These are phyloP conservation scores for Gossypium anomalum DNA, from an alignment of 345 rosid genomes.

Conservation along the genomic window DNA sequence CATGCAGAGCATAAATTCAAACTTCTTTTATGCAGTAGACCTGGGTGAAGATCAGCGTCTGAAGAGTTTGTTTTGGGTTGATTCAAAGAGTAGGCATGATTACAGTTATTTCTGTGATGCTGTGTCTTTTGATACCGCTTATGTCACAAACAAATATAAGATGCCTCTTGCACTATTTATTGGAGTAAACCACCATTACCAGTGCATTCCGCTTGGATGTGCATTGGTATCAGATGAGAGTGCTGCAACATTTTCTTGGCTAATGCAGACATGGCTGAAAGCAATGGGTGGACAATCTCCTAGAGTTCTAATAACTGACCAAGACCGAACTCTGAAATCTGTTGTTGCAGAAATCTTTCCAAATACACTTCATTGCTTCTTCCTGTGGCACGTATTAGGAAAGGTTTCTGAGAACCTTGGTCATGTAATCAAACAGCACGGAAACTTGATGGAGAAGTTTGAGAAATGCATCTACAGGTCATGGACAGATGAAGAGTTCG, in stretches of 20 bases:
- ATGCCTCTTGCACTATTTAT: constrained; percentile 58
- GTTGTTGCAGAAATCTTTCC: constrained; percentile 47
- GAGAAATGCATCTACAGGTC: constrained; percentile 65
- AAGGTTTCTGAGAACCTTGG: constrained; percentile 55
- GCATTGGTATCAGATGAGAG: constrained; percentile 60
- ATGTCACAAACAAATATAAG: constrained; percentile 57
- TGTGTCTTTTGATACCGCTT: constrained; percentile 54
- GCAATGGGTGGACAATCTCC: constrained; percentile 67
- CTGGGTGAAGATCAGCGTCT: constrained; percentile 55
- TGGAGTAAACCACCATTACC: constrained; percentile 70
- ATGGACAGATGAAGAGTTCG: constrained; percentile 56
- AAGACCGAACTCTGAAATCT: constrained; percentile 36
- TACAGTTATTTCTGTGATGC: constrained; percentile 55
- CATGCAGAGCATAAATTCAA: constrained; percentile 51
- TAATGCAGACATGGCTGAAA: constrained; percentile 61
- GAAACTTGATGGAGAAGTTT: constrained; percentile 45
- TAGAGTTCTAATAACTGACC: constrained; percentile 53
- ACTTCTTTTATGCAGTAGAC: constrained; percentile 63
- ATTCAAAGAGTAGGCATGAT: constrained; percentile 62
- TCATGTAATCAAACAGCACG: constrained; percentile 45
- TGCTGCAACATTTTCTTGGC: constrained; percentile 50
- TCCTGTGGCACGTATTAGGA: constrained; percentile 53
- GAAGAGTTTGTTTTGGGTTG: constrained; percentile 59
- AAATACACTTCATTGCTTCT: constrained; percentile 45
- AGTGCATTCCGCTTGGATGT: constrained; percentile 61